These are phyloP conservation scores for Metarhizium brunneum DNA, from an alignment of 2,329 filamentous ascomycete genomes.

Conservation along the genomic window DNA sequence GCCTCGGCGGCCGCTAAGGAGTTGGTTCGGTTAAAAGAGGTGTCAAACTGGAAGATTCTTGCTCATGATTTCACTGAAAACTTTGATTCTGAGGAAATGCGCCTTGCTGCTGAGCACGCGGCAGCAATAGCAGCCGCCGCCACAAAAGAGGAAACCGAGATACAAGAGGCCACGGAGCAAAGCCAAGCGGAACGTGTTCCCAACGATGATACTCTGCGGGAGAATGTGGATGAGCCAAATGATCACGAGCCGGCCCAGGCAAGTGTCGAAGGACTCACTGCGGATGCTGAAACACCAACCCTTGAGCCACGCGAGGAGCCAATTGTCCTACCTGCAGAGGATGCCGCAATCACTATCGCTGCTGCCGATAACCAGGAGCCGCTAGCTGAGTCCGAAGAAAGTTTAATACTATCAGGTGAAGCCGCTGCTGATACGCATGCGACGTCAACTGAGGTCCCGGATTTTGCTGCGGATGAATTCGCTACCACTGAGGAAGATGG, in stretches of 20 bases:
- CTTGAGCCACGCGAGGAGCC: not conserved
- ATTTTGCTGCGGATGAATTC: not conserved
- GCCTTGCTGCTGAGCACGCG: conserved; percentile 42
- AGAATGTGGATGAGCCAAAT: not conserved
- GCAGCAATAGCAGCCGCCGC: conserved; percentile 9
- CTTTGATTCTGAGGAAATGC: conserved; percentile 61
- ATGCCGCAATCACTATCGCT: not conserved
- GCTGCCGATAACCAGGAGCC: not conserved
- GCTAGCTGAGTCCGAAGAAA: not conserved
- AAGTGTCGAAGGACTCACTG: conserved; percentile 3
- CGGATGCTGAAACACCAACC: not conserved
- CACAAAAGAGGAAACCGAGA: conserved; percentile 8
- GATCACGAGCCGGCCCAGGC: not conserved
- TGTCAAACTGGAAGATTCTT: conserved; percentile 74
- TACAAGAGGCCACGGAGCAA: conserved; percentile 11
- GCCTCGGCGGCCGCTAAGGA: conserved; percentile 75
- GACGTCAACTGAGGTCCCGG: not conserved
- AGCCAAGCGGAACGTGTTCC: not conserved
- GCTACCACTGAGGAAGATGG: not conserved
- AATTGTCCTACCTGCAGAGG: not conserved
- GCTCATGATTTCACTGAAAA: conserved; percentile 67
- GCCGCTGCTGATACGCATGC: not conserved
- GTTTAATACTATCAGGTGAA: not conserved
- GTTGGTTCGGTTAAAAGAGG: conserved; percentile 70
- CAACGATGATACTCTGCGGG: not conserved